Evolutionary conservation across 2,329 filamentous ascomycete genomes (phyloP), one percentile per base, ranked within the genome.

Genomic region (Curvularia sp.): DNA sequence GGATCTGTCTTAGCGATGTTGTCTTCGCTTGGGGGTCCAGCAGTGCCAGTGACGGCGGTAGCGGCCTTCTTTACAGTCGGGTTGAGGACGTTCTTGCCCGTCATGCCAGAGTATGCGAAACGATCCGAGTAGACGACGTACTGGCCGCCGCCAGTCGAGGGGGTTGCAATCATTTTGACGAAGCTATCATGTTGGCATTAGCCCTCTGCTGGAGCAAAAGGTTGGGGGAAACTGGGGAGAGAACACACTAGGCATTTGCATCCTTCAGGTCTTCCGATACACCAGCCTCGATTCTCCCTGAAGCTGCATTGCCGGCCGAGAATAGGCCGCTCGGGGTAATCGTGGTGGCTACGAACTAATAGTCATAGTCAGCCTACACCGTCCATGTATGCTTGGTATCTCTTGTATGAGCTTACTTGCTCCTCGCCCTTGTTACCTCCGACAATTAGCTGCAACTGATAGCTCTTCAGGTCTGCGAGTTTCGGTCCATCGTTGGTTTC

Each of bases 21-120:
- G 43, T 77, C 74, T 20, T 64, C 60, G 12, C 64, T 63, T 10
- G 56, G 49, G 5, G 75, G 75, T 3, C 75, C 75, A 46, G 53
- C 53, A 18, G 75, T 75, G 56, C 65, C 70, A 9, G 55, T 60
- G 20, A 75, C 64, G 12, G 55, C 53, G 30, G 64, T 59, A 39
- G 70, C 55, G 5, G 67, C 69, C 83, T 86, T n/a, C 24, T 69
- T 65, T 47, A 84, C 75, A 38, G 68, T 69, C 1, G 79, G 59
- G 1, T 82, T 76, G 67, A 88, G 88, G 4, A 77, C 77, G 35
- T 87, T 87, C 2, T 83, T 87, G 38, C 88, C 88, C 2, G 83
- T 87, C 88, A 90, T 89, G 65, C 82, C 83, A 10, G 80, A 80
- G 52, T 90, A 78, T n/a, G 84, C 83, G 76, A 91, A 91, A 61